A percentile compares a stretch with the other conserved stretches of the same genome.
phyloP scores from a whole-genome alignment of 352 stramenopile species.

The Phytopythium mirpurense region DNA sequence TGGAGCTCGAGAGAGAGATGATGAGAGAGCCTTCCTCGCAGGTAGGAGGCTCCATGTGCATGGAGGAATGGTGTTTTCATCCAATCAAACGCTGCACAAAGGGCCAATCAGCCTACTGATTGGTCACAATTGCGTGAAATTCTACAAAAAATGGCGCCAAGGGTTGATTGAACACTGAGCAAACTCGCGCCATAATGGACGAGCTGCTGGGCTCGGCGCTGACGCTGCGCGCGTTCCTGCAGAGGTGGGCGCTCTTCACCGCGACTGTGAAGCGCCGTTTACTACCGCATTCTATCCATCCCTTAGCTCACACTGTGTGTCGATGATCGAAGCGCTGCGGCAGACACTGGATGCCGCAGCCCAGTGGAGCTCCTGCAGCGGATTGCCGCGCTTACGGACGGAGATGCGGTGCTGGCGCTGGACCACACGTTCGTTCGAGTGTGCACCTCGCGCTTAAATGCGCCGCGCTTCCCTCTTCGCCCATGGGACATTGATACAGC shows the following conservation, averaged over 20 bases:
- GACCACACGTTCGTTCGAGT: slow-evolving; percentile 36
- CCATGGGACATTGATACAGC: slow-evolving; percentile 26
- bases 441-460: slow-evolving; percentile 5
- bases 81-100: background rate
- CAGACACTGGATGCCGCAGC: slow-evolving; percentile 7
- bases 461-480: slow-evolving; percentile 16
- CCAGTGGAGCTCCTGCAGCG: slow-evolving; percentile 7
- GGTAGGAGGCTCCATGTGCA: no score
- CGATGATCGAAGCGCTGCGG: slow-evolving; percentile 12
- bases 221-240: slow-evolving; percentile 33
- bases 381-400: slow-evolving; percentile 8
- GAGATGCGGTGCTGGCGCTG: slow-evolving; percentile 22
- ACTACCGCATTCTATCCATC: no score
- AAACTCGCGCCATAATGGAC: slow-evolving; percentile 17
- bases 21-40: no score
- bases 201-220: slow-evolving; percentile 21
- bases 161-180: no score
- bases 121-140: background rate
- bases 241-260: slow-evolving; percentile 13
- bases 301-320: background rate
- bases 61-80: no score
- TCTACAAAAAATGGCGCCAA: no score
- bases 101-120: background rate
- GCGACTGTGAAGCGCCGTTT: no score
- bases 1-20: background rate